A percentile compares a stretch with the other conserved stretches of the same genome.
phyloP scores from a whole-genome alignment of 139 green algal genomes.

The Eudorina sp. region DNA sequence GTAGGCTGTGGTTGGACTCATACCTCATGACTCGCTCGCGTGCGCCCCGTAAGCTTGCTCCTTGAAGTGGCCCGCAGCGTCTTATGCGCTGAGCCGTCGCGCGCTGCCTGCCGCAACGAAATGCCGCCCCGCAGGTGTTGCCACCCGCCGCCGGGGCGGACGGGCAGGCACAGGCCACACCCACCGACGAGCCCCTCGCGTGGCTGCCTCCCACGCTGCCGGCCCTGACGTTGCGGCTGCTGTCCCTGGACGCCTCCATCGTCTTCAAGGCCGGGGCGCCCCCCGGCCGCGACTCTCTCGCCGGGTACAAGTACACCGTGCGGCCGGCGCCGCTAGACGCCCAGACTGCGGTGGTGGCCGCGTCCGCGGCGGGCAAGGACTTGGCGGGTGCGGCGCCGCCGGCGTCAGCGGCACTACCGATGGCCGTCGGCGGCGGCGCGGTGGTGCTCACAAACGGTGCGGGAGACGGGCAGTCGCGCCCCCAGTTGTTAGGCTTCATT shows the following conservation, averaged over 20 bases:
- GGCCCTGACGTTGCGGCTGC: constrained; percentile 78
- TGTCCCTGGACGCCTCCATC: constrained; percentile 77
- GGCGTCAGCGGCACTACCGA: constrained; percentile 21
- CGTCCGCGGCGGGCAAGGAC: not conserved
- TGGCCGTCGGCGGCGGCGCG: constrained; percentile 18
- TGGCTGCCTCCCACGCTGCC: constrained; percentile 86
- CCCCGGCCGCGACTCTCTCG: constrained; percentile 11
- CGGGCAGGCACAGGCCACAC: not conserved
- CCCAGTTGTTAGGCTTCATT: too few relatives aligned
- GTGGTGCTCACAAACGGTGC: constrained; percentile 32
- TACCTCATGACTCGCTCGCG: too few relatives aligned
- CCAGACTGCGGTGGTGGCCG: not conserved
- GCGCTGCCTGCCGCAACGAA: too few relatives aligned
- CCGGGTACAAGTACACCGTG: constrained; percentile 44
- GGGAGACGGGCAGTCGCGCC: too few relatives aligned
- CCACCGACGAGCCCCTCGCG: constrained; percentile 64
- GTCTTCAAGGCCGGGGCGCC: constrained; percentile 55
- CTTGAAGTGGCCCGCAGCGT: too few relatives aligned
- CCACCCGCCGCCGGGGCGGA: not conserved
- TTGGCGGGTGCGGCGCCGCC: not conserved
- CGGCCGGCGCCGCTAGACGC: constrained; percentile 31
- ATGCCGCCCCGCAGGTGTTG: constrained; percentile 23
- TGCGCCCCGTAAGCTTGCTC: too few relatives aligned
- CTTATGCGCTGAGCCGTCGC: too few relatives aligned
- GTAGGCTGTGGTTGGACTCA: too few relatives aligned